Base-by-base conservation (phyloP, 352 stramenopile species). In the Chrysophaeum taylorii region DNA sequence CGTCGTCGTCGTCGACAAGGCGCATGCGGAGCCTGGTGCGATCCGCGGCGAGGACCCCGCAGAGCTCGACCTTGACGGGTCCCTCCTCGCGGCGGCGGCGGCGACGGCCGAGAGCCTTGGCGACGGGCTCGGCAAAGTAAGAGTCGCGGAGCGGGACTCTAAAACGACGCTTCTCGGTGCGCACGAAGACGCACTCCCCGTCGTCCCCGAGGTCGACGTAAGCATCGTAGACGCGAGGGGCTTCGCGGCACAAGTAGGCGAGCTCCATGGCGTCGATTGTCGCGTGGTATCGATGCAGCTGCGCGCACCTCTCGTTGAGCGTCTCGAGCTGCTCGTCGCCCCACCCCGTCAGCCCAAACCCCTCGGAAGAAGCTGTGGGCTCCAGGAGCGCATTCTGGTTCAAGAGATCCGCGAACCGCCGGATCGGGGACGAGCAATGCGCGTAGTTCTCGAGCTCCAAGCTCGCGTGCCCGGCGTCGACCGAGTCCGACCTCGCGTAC, bases 381-480 rank as follows among this genome's bases (percentile, higher is more conserved):
- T n/a, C 15, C 23, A 66, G 45, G 36, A 66, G 1, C 15, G 57
- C 57, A 23, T 45, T 14, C 57, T 66, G 57, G 57, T 66, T 66
- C 4, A 66, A 27, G 33, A 66, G 57, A n/a, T 66, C 57, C 57
- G 57, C 57, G 57, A 66, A 66, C 33, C 57, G 57, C 16, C 57
- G 57, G 57, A 66, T 66, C 2, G 57, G 57, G 12, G 57, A 66
- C 5, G 57, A 66, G 33, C 14, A 14, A 25, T 66, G 57, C 2
- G 57, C 35, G 57, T 66, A 66, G 23, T 14, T 21, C 7, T 66
- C 27, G 33, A 66, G 57, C 1, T 23, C 33, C 57, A 66, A 36
- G 12, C 33, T 45, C 14, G 35, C 57, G 57, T 66, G 57, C 12
- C 33, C 31, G 33, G 36, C 57, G 57, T 42, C 57, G 57, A 35